Evolutionary conservation across 2,329 filamentous ascomycete species (phyloP).

Genomic region (Falciphora oryzae): DNA sequence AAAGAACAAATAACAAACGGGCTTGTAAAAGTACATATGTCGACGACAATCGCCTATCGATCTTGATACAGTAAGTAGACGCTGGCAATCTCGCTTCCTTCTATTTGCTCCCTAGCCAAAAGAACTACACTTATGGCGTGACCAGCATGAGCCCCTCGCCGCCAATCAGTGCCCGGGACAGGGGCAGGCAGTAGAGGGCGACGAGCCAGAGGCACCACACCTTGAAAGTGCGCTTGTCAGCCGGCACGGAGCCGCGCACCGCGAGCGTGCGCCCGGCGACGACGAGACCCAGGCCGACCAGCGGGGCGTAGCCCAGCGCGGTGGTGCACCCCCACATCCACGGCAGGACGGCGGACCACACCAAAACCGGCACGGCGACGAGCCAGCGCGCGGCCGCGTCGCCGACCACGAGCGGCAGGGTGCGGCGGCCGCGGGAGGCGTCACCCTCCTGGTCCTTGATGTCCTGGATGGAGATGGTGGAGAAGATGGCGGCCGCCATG

Average conservation of each 20-base stretch:
- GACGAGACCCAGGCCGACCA: constrained; percentile 1
- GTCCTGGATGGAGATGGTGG: constrained; percentile 20
- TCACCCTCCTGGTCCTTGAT: constrained; percentile 19
- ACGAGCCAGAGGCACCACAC: constrained; percentile 9
- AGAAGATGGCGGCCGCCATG: constrained; percentile 15
- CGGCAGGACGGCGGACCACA: constrained; percentile 6
- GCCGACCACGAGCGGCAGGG: constrained; percentile 11
- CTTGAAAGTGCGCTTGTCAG: constrained; percentile 11
- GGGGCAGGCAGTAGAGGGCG: constrained; percentile 8
- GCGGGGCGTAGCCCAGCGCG: background rate
- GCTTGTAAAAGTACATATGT: too few species aligned
- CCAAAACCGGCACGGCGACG: constrained; percentile 5
- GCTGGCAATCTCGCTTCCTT: background rate
- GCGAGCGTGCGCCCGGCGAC: constrained; percentile 2
- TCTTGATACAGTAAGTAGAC: background rate
- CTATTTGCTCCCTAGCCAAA: background rate
- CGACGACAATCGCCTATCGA: too few species aligned
- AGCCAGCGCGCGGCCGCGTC: constrained; percentile 8
- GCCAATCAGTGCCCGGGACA: constrained; percentile 5
- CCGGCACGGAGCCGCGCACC: constrained; percentile 1
- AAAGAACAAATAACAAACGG: too few species aligned
- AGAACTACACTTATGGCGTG: background rate
- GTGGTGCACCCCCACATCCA: constrained; percentile 5
- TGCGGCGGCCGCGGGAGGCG: constrained; percentile 12
- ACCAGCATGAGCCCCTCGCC: constrained; percentile 6